Conservation (phyloP, 495 filamentous ascomycete genomes). For the Penicillium samsonianum region DNA sequence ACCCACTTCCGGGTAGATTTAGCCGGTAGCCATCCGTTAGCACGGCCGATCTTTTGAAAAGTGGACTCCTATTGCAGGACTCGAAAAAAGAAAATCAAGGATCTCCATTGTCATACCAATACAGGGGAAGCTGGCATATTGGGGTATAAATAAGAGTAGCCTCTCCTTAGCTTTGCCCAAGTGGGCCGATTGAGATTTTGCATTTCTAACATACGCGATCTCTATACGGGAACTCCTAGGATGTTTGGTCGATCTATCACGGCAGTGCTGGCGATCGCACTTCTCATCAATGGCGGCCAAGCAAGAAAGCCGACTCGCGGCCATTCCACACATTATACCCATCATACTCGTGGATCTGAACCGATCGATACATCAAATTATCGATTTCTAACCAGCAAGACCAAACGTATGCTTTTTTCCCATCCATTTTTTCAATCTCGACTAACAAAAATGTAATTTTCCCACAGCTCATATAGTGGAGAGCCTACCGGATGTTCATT, state of each 20-base stretch:
- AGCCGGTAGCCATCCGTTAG: no score
- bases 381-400: constrained; percentile 4
- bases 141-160: background rate
- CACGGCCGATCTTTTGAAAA: no score
- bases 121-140: no score
- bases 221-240: background rate
- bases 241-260: constrained; percentile 6
- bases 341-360: background rate
- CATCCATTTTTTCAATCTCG: background rate
- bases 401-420: constrained; percentile 1
- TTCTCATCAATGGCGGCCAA: background rate
- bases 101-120: no score
- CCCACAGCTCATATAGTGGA: constrained; percentile 5
- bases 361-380: background rate
- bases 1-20: no score
- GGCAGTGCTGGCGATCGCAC: background rate
- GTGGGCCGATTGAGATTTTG: background rate
- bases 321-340: no score
- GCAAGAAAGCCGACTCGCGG: background rate
- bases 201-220: background rate
- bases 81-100: no score
- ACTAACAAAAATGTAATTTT: background rate
- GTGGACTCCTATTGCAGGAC: no score
- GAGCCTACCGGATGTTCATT: constrained; percentile 56
- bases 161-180: background rate